These are phyloP conservation scores for Acacia pycnantha DNA, from an alignment of 331 rosid genomes.

Conservation along the genomic window DNA sequence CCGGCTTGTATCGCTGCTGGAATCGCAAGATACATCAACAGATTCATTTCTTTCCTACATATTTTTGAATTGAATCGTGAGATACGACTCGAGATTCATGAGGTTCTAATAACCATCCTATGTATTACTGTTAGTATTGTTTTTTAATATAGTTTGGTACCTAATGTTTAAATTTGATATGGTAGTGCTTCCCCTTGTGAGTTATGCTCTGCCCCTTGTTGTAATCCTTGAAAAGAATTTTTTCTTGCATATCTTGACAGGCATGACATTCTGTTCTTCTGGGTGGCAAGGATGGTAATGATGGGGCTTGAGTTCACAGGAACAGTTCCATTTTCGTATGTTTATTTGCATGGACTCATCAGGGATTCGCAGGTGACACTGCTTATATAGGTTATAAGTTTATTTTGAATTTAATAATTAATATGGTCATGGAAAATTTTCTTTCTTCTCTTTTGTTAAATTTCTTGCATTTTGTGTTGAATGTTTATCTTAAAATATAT, in stretches of 20 bases:
- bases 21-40: no score
- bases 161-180: neutral
- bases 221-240: neutral
- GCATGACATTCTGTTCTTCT: slow-evolving; percentile 95
- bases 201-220: neutral
- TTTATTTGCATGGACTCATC: slow-evolving; percentile 96
- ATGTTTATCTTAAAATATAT: neutral
- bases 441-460: slow-evolving; percentile 7
- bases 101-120: no score
- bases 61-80: no score
- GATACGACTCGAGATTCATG: no score
- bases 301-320: slow-evolving; percentile 98
- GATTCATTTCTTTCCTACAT: no score
- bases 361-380: slow-evolving; percentile 83
- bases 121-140: neutral
- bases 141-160: neutral
- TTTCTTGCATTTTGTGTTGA: neutral
- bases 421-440: neutral
- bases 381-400: slow-evolving; percentile 3
- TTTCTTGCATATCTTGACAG: slow-evolving; percentile 47
- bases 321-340: slow-evolving; percentile 75
- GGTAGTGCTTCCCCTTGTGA: neutral
- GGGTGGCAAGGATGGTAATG: slow-evolving; percentile 99
- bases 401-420: slow-evolving; percentile 22
- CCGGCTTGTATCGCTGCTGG: no score